Evolutionary conservation across 371 early-diverging fungal genomes (phyloP).

Genomic region (Mucor racemosus): DNA sequence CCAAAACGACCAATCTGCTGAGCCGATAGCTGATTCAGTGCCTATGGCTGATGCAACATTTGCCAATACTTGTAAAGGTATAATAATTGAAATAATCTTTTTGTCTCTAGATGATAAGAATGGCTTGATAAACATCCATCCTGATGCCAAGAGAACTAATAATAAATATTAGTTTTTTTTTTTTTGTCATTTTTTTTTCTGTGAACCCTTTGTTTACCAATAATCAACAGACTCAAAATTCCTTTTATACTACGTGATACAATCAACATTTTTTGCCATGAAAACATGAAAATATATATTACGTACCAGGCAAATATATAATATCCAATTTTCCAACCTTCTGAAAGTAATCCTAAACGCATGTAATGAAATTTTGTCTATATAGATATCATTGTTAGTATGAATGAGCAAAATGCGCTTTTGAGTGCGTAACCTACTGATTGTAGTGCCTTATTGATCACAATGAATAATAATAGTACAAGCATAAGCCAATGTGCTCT

Average conservation of each 20-base stretch:
- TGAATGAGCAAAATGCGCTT: not conserved
- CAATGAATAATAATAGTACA: conserved; percentile 48
- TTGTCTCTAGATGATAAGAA: conserved; percentile 61
- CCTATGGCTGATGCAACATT: conserved; percentile 57
- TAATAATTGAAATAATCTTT: conserved; percentile 54
- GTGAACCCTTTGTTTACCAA: conserved; percentile 31
- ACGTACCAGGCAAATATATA: conserved; percentile 60
- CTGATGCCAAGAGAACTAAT: conserved; percentile 58
- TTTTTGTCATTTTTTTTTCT: not conserved
- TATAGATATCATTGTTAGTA: not conserved
- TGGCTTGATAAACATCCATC: conserved; percentile 68
- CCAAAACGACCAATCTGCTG: conserved; percentile 59
- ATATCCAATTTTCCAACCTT: conserved; percentile 62
- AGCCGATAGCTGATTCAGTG: conserved; percentile 59
- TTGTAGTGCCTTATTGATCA: conserved; percentile 59
- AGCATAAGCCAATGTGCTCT: conserved; percentile 63
- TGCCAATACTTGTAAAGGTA: conserved; percentile 61
- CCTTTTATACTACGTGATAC: conserved; percentile 49
- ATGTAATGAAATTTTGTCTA: conserved; percentile 60
- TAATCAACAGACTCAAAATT: conserved; percentile 59
- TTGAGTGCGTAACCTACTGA: conserved; percentile 36
- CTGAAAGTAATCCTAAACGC: conserved; percentile 49
- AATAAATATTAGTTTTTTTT: not conserved
- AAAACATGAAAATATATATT: not conserved
- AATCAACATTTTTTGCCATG: not conserved